Conservation (phyloP, 257 asterid species). For the Solanum etuberosum region DNA sequence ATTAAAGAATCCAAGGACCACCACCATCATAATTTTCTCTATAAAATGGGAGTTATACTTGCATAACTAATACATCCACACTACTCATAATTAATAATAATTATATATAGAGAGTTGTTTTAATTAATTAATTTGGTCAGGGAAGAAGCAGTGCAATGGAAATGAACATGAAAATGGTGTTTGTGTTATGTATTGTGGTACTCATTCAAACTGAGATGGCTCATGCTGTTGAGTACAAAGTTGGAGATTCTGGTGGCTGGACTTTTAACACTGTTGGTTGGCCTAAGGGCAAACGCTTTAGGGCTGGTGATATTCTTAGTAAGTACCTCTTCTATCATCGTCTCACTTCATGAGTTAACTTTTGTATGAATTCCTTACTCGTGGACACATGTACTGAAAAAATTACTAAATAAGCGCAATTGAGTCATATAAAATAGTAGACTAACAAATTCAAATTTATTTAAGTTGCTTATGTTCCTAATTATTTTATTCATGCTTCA, state of each 20-base stretch:
- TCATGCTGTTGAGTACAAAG: conserved; percentile 23
- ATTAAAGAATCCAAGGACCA: not conserved
- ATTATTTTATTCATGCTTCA: not conserved
- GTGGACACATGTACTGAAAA: too few relatives aligned
- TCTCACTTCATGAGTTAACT: not conserved
- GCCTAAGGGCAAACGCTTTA: conserved; percentile 40
- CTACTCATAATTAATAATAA: not conserved
- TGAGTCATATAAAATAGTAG: not conserved
- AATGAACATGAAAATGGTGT: not conserved
- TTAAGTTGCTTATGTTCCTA: not conserved
- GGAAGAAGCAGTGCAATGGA: conserved; percentile 40
- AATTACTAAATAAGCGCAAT: too few relatives aligned
- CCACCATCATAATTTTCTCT: not conserved
- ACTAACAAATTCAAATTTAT: too few relatives aligned
- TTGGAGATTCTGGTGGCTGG: conserved; percentile 47
- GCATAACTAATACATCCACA: not conserved
- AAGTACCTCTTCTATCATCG: not conserved
- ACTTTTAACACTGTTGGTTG: conserved; percentile 27
- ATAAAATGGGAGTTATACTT: not conserved
- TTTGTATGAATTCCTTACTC: not conserved
- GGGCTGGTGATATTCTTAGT: conserved; percentile 52
- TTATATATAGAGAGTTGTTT: not conserved
- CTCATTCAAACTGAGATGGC: conserved; percentile 8
- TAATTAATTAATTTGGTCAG: conserved; percentile 1
- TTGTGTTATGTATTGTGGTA: conserved; percentile 11